Conservation (phyloP, 495 filamentous ascomycete genomes). For the Neurospora sp. region DNA sequence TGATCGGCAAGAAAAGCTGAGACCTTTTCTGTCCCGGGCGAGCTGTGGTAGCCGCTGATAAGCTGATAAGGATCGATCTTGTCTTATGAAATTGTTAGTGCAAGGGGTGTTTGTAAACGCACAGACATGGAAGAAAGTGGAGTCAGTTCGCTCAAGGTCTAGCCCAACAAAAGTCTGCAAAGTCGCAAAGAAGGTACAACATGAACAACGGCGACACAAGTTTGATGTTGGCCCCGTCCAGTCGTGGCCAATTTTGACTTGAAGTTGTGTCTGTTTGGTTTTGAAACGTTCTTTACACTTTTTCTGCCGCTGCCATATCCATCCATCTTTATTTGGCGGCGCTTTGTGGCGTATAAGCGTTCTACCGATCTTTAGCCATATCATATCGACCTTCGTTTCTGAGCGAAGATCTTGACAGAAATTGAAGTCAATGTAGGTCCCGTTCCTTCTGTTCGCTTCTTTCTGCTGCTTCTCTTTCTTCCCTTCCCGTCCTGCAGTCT, state of each 20-base stretch:
- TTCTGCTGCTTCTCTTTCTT: neutral
- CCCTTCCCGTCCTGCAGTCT: neutral
- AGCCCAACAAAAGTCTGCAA: neutral
- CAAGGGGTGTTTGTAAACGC: neutral
- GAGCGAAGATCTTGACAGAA: neutral
- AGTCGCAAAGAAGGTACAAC: neutral
- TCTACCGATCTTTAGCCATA: neutral
- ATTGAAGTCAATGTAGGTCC: neutral
- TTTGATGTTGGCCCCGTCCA: neutral
- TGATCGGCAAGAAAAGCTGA: too few relatives aligned
- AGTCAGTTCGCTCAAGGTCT: neutral
- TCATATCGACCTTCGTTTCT: neutral
- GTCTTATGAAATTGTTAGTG: neutral
- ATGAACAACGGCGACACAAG: neutral
- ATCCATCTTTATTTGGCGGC: neutral
- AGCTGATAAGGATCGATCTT: neutral
- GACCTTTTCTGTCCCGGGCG: too few relatives aligned
- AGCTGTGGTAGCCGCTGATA: neutral
- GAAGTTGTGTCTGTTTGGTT: neutral
- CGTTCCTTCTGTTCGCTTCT: neutral
- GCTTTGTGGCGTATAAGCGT: neutral
- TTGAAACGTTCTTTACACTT: neutral
- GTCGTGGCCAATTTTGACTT: neutral
- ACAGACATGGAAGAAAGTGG: neutral
- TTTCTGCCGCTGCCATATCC: neutral